Evolutionary conservation across 1,139 yeast species (phyloP), one percentile per base, ranked within the genome.

Genomic region (Candida sanyaensis): DNA sequence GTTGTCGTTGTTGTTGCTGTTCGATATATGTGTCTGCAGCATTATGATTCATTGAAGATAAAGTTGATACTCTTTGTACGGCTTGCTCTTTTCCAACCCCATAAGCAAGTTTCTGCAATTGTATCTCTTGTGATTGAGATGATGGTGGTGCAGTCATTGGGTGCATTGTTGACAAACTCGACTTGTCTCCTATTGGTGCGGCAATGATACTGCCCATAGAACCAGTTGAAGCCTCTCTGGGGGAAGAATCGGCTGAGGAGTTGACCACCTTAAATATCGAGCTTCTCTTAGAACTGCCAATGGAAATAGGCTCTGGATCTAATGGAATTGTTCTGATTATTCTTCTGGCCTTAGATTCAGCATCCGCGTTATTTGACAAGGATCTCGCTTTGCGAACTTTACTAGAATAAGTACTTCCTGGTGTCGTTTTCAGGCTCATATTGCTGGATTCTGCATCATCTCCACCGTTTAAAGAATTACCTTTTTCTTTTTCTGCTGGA

Each of bases 321-420:
- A 88, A 69, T 3, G 96, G 96, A 52, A 86, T 84, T 0, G 92
- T 88, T 45, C 84, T 75, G 41, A 88, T 87, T 51, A 88, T 85
- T 60, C 78, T 80, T 55, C 93, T 73, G 0, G 93, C 93, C 46
- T 83, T 81, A 31, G 80, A 75, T 60, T 85, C 93, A 1, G 89
- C 88, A 58, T 84, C 77, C 39, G 73, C 69, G 4, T 81, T 74
- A 46, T 70, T 77, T 2, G 86, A 80, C 23, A 83, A 63, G 4
- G 83, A 71, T 55, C 86, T 68, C 21, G 67, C 70, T 52, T 69
- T 73, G 53, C 68, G 72, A 47, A 60, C 62, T 43, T 60, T 62
- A 27, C 73, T 64, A 10, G 73, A 56, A 11, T 64, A 61, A 32
- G 59, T 61, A 42, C 77, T 69, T 4, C 71, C 68, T 3, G 80